phyloP scores from a whole-genome alignment of 2,329 filamentous ascomycete species.

The Trichophyton simii region DNA sequence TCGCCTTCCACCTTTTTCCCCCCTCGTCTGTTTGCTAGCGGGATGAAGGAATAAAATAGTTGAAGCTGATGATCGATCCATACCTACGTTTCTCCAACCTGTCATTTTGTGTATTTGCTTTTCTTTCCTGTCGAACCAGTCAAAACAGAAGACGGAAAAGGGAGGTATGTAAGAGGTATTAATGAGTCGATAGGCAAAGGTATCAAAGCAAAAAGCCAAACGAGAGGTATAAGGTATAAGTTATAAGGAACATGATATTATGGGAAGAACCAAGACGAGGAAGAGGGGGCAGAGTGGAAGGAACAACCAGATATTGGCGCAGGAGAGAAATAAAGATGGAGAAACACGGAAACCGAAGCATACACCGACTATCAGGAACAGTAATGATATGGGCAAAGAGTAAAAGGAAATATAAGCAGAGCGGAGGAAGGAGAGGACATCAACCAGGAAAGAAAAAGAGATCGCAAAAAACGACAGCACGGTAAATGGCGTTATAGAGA shows the following conservation, averaged over 20 bases:
- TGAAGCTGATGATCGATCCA: not conserved
- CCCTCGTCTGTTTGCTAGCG: not conserved
- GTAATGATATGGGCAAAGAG: not conserved
- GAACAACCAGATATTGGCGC: not conserved
- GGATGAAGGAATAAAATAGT: not conserved
- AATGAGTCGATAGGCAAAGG: not conserved
- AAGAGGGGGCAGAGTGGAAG: not conserved
- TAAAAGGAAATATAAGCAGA: constrained; percentile 10
- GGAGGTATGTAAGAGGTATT: not conserved
- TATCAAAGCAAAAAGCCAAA: constrained; percentile 1
- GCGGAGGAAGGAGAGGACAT: constrained; percentile 8
- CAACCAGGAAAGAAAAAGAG: constrained; percentile 9
- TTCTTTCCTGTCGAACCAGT: not conserved
- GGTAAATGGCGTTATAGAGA: constrained; percentile 6
- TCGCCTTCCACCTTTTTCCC: not conserved
- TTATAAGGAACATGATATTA: not conserved
- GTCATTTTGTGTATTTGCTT: not conserved
- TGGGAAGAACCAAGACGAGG: not conserved
- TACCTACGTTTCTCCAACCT: not conserved
- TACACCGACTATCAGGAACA: constrained; percentile 7
- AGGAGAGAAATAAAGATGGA: not conserved
- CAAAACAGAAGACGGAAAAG: not conserved
- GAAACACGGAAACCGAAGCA: not conserved
- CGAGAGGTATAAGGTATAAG: not conserved
- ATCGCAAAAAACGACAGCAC: not conserved